A percentile compares a stretch with the other conserved stretches of the same genome.
Conservation (phyloP, 176 grass and related monocot genomes). For the Lolium rigidum region DNA sequence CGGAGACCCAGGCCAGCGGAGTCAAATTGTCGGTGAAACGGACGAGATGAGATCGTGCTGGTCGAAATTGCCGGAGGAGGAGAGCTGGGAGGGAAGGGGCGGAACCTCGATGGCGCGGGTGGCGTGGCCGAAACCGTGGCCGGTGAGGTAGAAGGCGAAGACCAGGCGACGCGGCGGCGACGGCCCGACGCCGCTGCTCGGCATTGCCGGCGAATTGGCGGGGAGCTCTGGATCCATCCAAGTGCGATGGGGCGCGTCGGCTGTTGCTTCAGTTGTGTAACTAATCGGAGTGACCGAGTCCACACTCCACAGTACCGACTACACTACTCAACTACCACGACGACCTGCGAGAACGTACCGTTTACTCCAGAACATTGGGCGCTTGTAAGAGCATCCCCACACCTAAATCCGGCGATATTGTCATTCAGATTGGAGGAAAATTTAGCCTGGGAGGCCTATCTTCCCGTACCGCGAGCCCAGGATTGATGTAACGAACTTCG, state of each 20-base stretch:
- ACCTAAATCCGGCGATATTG: too few species aligned
- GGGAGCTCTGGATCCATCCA: slow-evolving; percentile 42
- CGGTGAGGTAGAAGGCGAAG: slow-evolving; percentile 84
- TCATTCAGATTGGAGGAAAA: too few species aligned
- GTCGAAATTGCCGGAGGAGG: slow-evolving; percentile 4
- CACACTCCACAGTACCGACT: too few species aligned
- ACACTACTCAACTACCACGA: neutral
- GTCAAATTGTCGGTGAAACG: neutral
- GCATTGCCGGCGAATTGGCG: slow-evolving; percentile 25
- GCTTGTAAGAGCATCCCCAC: too few species aligned
- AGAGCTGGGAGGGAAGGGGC: neutral
- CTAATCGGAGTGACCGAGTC: neutral
- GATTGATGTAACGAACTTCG: too few species aligned
- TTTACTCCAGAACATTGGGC: too few species aligned
- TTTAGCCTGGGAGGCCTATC: too few species aligned
- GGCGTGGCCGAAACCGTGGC: slow-evolving; percentile 97
- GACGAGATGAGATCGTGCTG: neutral
- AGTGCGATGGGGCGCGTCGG: neutral
- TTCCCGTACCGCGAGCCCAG: too few species aligned
- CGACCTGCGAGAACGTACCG: neutral
- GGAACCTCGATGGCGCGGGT: slow-evolving; percentile 77
- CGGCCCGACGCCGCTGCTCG: slow-evolving; percentile 4
- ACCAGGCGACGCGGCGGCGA: slow-evolving; percentile 39
- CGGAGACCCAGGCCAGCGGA: neutral
- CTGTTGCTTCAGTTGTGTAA: slow-evolving; percentile 1